phyloP scores from a whole-genome alignment of 805 yeast genomes.

The Candida pseudoglaebosa region DNA sequence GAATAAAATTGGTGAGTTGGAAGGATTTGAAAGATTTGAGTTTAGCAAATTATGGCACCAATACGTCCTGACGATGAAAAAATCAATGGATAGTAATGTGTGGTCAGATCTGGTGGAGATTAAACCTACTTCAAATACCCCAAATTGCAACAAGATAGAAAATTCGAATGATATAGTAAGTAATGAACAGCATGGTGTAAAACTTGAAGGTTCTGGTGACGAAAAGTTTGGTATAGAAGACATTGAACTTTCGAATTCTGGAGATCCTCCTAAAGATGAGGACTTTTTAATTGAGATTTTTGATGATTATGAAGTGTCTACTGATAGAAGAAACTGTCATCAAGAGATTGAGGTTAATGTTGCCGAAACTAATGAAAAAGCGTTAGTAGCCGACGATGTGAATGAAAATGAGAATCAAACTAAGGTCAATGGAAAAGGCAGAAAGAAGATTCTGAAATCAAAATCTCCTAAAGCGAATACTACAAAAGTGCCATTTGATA shows the following conservation, averaged over 20 bases:
- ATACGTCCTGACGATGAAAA: neutral
- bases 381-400: too few species aligned
- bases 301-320: neutral
- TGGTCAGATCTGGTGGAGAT: neutral
- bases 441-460: neutral
- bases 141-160: constrained; percentile 14
- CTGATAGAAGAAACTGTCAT: neutral
- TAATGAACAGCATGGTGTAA: neutral
- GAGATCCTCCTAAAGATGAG: neutral
- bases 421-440: neutral
- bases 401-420: neutral
- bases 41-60: constrained; percentile 18
- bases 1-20: constrained; percentile 9
- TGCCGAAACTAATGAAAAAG: neutral
- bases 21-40: constrained; percentile 12
- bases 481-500: constrained; percentile 14
- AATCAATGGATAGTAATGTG: neutral
- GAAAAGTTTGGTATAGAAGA: constrained; percentile 1
- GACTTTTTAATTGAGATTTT: neutral
- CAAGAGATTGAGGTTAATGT: neutral
- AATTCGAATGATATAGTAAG: constrained; percentile 1
- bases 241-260: neutral
- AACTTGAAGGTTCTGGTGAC: neutral
- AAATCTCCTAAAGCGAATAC: neutral
- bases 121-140: neutral